phyloP scores from a whole-genome alignment of 345 rosid species.

The Eucalyptus marginata region DNA sequence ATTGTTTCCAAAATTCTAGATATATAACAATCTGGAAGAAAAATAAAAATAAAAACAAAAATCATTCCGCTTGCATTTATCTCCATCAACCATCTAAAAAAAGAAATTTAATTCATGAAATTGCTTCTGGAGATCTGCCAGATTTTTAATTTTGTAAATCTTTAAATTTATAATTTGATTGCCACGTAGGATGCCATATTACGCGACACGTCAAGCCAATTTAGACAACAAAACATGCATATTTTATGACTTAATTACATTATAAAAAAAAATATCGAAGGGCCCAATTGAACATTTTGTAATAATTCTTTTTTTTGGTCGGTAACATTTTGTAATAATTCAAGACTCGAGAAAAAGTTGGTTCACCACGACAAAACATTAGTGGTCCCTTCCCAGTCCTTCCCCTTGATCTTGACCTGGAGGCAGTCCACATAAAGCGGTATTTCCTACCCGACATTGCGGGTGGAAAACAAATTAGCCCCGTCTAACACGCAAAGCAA shows the following conservation, averaged over 20 bases:
- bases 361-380: neutral
- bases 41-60: neutral
- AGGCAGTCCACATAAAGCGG: neutral
- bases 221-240: neutral
- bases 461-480: neutral
- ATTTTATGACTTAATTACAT: neutral
- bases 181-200: neutral
- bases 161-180: neutral
- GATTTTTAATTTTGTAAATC: neutral
- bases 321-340: neutral
- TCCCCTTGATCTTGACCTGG: neutral
- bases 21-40: neutral
- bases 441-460: neutral
- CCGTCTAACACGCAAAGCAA: neutral
- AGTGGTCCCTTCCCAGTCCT: neutral
- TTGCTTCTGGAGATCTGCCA: neutral
- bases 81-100: neutral
- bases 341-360: neutral
- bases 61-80: neutral
- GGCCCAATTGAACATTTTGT: neutral
- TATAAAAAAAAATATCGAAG: no score
- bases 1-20: neutral
- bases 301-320: neutral
- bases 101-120: neutral
- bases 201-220: neutral